These are phyloP conservation scores for Medicago lupulina DNA, from an alignment of 306 rosid species.

Conservation along the genomic window DNA sequence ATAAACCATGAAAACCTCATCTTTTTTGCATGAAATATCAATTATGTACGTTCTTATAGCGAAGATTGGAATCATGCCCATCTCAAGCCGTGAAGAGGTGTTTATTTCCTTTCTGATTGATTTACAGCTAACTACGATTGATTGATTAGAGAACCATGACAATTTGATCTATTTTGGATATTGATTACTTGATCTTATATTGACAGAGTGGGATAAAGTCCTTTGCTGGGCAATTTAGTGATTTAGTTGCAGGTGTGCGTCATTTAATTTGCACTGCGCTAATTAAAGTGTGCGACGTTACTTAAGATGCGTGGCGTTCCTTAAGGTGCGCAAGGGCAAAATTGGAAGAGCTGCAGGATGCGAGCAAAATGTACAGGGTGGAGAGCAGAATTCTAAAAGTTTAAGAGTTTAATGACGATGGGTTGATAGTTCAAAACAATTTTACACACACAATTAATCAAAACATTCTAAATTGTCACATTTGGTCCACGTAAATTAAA, in stretches of 20 bases:
- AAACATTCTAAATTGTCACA: no score
- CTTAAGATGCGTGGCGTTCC: no score
- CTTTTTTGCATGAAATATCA: not conserved
- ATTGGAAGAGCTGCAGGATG: no score
- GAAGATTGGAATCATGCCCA: conserved; percentile 72
- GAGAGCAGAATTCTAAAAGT: no score
- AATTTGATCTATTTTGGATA: conserved; percentile 57
- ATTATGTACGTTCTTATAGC: conserved; percentile 35
- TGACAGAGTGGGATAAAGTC: conserved; percentile 89
- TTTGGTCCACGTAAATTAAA: no score
- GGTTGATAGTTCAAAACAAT: no score
- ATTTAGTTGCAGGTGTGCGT: conserved; percentile 87
- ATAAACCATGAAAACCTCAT: not conserved
- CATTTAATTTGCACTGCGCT: no score
- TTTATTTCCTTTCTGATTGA: conserved; percentile 59
- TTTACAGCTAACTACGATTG: conserved; percentile 65
- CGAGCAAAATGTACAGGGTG: no score
- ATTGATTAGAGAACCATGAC: conserved; percentile 33
- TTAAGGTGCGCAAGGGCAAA: no score
- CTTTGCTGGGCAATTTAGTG: conserved; percentile 64
- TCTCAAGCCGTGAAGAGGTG: conserved; percentile 91
- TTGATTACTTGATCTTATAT: conserved; percentile 77
- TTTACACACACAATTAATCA: no score
- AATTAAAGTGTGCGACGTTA: no score
- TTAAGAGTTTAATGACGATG: no score